Evolutionary conservation across 371 early-diverging fungal genomes (phyloP), one percentile per base, ranked within the genome.

Genomic region (Amoeboaphelidium protococcarum): DNA sequence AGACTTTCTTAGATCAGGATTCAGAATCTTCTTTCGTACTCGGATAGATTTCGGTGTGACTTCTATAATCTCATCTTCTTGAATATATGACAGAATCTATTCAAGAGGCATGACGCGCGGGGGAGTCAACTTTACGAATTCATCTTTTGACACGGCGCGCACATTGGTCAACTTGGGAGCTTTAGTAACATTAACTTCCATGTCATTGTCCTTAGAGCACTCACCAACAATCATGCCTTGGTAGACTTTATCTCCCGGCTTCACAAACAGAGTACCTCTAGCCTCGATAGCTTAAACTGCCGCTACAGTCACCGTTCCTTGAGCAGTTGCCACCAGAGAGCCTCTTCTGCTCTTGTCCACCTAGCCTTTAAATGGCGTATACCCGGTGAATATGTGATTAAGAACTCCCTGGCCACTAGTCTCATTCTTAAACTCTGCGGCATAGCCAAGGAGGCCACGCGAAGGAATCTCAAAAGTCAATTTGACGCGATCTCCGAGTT

Each of bases 221-320:
- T 81, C 82, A 25, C 80, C 80, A 42, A 81, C 71, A 51, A 81
- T 68, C 78, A 80, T 78, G 22, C 82, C 82, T 16, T 73, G 68
- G 52, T 81, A 81, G 6, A 76, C 74, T 46, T 67, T 67, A 46
- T 66, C 68, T 26, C 76, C 73, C 25, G 76, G 73, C 24, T 57
- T 55, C 24, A 81, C 65, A 58, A 81, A 81, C 43, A 79, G 63
- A 50, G 69, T 72, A 13, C 82, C 82, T 31, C 82, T 71, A 3
- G 77, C 63, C 56, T 81, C 77, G 23, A 80, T 66, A 50, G 64
- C 63, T 41, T 64, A 63, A 22, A 80, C 66, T 1, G 80, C 78
- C 53, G 77, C 77, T 0, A 71, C 60, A 0, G 80, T 80, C 0
- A 70, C 66, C 2, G 66, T 62, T 3, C 82, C 82, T 13, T 13